Evolutionary conservation across 139 green algal species (phyloP).

Genomic region (Chlamydomonas asymmetrica): DNA sequence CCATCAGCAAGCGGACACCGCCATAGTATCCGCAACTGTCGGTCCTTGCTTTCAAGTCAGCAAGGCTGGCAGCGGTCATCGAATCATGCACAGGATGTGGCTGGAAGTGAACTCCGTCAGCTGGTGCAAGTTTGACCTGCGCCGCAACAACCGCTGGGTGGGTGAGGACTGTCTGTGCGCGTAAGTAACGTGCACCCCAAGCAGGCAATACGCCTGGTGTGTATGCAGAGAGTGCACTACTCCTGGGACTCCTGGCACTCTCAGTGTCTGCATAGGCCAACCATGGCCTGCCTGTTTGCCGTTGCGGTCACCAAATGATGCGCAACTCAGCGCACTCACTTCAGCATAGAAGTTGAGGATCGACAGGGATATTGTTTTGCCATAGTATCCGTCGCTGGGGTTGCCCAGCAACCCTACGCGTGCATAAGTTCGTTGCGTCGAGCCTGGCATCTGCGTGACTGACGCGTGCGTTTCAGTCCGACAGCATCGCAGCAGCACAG

Average conservation of each 20-base stretch:
- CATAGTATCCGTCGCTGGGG: conserved; percentile 77
- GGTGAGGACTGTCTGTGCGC: neutral
- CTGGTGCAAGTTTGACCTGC: conserved; percentile 56
- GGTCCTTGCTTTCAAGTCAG: conserved; percentile 37
- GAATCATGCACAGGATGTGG: conserved; percentile 73
- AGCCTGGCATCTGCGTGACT: too few relatives aligned
- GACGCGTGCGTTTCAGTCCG: too few relatives aligned
- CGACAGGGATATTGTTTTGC: conserved; percentile 68
- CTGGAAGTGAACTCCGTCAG: conserved; percentile 41
- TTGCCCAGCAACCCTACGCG: conserved; percentile 86
- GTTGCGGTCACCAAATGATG: neutral
- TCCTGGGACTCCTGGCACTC: neutral
- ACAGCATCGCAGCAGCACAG: too few relatives aligned
- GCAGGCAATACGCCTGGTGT: neutral
- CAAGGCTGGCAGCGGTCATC: conserved; percentile 46
- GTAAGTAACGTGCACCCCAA: neutral
- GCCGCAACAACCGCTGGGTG: too few relatives aligned
- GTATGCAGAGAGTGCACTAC: neutral
- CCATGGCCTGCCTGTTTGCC: neutral
- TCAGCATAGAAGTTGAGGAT: conserved; percentile 80
- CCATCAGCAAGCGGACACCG: conserved; percentile 77
- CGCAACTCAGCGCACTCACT: conserved; percentile 29
- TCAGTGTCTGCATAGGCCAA: neutral
- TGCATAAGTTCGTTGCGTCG: conserved; percentile 44
- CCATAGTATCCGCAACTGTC: conserved; percentile 74